These are phyloP conservation scores for Botrytis elliptica DNA, from an alignment of 2,329 filamentous ascomycete species.

Conservation along the genomic window DNA sequence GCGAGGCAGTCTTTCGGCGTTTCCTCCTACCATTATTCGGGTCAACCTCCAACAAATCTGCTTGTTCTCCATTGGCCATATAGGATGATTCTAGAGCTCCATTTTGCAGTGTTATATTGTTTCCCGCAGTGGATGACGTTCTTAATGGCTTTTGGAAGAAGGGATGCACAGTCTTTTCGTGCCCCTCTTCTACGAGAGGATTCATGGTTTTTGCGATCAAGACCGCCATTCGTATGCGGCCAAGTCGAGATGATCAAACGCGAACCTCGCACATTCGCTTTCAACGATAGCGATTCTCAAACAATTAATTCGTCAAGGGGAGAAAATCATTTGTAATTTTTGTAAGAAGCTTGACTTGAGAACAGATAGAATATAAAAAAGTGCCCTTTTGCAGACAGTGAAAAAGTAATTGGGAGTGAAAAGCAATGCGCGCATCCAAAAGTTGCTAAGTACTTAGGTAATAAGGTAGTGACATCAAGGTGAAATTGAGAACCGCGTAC, in stretches of 20 bases:
- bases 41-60: slow-evolving; percentile 36
- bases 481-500: slow-evolving; percentile 16
- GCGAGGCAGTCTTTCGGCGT: slow-evolving; percentile 44
- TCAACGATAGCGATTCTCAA: neutral
- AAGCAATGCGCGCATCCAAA: neutral
- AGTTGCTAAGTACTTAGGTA: neutral
- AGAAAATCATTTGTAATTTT: neutral
- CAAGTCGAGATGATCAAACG: slow-evolving; percentile 23
- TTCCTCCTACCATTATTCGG: slow-evolving; percentile 43
- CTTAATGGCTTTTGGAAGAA: slow-evolving; percentile 37
- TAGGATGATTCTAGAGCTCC: neutral
- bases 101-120: neutral
- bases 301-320: neutral
- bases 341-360: neutral
- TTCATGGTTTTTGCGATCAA: slow-evolving; percentile 36
- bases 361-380: neutral
- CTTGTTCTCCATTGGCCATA: slow-evolving; percentile 14
- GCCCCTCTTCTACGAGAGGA: slow-evolving; percentile 32
- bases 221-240: slow-evolving; percentile 34
- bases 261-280: slow-evolving; percentile 34
- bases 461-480: neutral
- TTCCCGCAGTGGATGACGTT: slow-evolving; percentile 22
- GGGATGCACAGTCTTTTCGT: slow-evolving; percentile 34
- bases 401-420: neutral
- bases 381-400: neutral